Evolutionary conservation across 177 flowering plant genomes (phyloP).

Genomic region (Telopea speciosissima): DNA sequence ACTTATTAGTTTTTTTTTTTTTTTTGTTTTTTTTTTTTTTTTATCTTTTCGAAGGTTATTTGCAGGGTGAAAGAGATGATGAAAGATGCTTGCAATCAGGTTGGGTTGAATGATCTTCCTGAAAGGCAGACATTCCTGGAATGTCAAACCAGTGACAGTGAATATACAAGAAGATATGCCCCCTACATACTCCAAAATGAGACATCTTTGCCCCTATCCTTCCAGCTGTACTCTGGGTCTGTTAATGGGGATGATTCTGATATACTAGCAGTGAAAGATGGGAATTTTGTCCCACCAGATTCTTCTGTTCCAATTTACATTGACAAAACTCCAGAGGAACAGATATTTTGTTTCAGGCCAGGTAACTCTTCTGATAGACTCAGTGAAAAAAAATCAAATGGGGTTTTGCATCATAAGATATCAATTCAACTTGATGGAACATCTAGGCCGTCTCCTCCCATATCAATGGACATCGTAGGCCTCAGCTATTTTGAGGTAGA

Average conservation of each 20-base stretch:
- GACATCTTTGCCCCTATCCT: conserved; percentile 72
- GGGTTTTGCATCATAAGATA: conserved; percentile 59
- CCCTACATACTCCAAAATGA: conserved; percentile 87
- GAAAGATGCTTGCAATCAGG: conserved; percentile 43
- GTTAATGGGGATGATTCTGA: conserved; percentile 28
- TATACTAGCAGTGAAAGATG: conserved; percentile 25
- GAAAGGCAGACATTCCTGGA: conserved; percentile 23
- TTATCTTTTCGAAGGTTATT: conserved; percentile 30
- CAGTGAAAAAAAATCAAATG: conserved; percentile 47
- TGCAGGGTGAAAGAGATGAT: conserved; percentile 64
- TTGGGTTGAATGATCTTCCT: conserved; percentile 22
- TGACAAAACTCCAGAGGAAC: conserved; percentile 59
- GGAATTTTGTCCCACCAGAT: conserved; percentile 51
- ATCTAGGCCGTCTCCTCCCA: conserved; percentile 56
- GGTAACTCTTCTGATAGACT: conserved; percentile 57
- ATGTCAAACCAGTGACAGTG: conserved; percentile 28
- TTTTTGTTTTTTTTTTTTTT: too few relatives aligned
- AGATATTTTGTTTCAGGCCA: conserved; percentile 40
- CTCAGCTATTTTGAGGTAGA: conserved; percentile 77
- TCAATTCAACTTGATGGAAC: conserved; percentile 80
- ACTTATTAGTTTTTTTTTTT: not conserved
- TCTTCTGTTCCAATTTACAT: conserved; percentile 63
- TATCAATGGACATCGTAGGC: conserved; percentile 96
- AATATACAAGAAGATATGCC: conserved; percentile 51
- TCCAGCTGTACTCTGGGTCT: conserved; percentile 40